Evolutionary conservation across 495 filamentous ascomycete genomes (phyloP).

Genomic region (Penicillium pancosmium): DNA sequence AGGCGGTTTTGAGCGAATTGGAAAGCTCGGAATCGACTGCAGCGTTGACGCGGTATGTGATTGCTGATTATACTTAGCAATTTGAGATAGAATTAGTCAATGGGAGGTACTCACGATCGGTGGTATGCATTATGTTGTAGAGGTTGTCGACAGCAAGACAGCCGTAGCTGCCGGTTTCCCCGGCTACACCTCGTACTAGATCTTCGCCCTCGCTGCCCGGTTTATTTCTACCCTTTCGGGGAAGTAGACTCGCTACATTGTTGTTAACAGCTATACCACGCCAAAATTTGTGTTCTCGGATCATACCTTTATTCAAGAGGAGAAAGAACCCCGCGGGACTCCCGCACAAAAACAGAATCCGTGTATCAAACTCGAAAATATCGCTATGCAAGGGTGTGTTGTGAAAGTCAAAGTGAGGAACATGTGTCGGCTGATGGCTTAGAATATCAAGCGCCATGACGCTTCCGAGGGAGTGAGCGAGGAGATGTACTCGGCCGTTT

Average conservation of each 20-base stretch:
- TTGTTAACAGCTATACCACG: constrained; percentile 11
- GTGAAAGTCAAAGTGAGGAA: constrained; percentile 59
- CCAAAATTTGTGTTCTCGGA: neutral
- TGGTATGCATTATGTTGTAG: constrained; percentile 84
- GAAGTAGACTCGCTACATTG: constrained; percentile 64
- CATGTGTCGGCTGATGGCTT: constrained; percentile 77
- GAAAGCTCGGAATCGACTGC: constrained; percentile 82
- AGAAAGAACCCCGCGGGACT: constrained; percentile 94
- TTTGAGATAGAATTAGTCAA: neutral
- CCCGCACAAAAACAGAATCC: constrained; percentile 86
- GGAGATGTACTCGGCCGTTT: constrained; percentile 81
- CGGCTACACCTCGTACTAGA: constrained; percentile 65
- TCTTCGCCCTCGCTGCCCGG: constrained; percentile 70
- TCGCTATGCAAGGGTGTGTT: constrained; percentile 52
- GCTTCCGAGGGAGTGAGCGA: constrained; percentile 91
- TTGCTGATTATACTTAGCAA: constrained; percentile 48
- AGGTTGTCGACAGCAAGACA: constrained; percentile 94
- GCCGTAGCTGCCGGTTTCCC: constrained; percentile 77
- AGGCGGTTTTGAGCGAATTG: constrained; percentile 70
- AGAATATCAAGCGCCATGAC: constrained; percentile 93
- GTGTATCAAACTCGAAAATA: constrained; percentile 89
- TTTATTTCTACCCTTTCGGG: constrained; percentile 75
- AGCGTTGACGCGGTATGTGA: constrained; percentile 90
- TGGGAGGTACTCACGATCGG: constrained; percentile 49
- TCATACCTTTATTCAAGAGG: constrained; percentile 72